These are phyloP conservation scores for Lipomyces kockii DNA, from an alignment of 805 yeast species.

Conservation along the genomic window DNA sequence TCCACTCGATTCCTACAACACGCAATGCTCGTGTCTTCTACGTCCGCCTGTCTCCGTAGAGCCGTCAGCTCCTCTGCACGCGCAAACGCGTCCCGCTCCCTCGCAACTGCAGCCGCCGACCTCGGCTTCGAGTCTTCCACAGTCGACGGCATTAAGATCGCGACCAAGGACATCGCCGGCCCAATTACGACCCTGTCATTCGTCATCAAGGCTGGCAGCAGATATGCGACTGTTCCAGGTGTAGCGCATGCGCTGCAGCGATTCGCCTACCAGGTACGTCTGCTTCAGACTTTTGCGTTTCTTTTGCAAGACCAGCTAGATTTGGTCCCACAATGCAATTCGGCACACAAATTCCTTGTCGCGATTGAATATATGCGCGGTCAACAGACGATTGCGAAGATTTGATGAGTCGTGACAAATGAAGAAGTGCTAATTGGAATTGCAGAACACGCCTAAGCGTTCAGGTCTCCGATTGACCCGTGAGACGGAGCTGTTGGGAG, in stretches of 20 bases:
- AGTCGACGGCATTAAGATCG: slow-evolving; percentile 54
- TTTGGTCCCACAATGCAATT: no score
- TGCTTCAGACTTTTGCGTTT: neutral
- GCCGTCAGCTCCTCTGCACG: slow-evolving; percentile 19
- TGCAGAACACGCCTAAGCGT: slow-evolving; percentile 73
- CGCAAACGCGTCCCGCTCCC: slow-evolving; percentile 35
- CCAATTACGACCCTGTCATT: slow-evolving; percentile 77
- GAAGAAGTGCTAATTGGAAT: neutral
- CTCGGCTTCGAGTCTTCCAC: slow-evolving; percentile 43
- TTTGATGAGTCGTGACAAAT: neutral
- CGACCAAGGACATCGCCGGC: slow-evolving; percentile 59
- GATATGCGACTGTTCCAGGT: slow-evolving; percentile 72
- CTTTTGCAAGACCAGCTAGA: neutral
- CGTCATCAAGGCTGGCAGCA: slow-evolving; percentile 85
- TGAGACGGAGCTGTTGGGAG: slow-evolving; percentile 94
- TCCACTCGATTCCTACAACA: neutral
- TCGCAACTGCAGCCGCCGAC: slow-evolving; percentile 42
- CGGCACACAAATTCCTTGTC: neutral
- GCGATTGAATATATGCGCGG: neutral
- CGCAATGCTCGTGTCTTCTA: slow-evolving; percentile 11
- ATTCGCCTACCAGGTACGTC: slow-evolving; percentile 62
- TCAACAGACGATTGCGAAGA: neutral
- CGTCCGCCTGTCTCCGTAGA: slow-evolving; percentile 8
- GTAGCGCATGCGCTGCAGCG: slow-evolving; percentile 82
- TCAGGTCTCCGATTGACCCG: slow-evolving; percentile 92